Base-by-base conservation (phyloP, 768 basidiomycete genomes). In the Russula vinacea region DNA sequence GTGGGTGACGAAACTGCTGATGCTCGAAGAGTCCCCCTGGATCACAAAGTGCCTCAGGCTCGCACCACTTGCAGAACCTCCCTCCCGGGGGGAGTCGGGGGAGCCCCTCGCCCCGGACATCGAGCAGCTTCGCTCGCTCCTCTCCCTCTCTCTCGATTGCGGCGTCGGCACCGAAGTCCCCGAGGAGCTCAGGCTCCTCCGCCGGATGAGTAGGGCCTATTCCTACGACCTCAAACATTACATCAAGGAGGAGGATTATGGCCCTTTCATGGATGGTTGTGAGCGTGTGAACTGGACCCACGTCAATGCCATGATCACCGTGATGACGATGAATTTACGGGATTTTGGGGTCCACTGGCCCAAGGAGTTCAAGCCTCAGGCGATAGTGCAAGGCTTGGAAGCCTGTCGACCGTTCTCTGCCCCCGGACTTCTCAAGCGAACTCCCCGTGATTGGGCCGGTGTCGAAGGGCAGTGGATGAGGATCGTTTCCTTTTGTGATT, bases 401-500 rank as follows among this genome's bases (percentile, higher is more conserved):
- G 79, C 81, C 6, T 78, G 80, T 11, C 75, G 84, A 10, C 76
- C 81, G n/a, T 80, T 82, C 67, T 85, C 84, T 19, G 83, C 84
- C 11, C 81, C 82, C 14, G 78, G 77, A 19, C 67, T 73, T 57
- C 73, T 70, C 10, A 70, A 73, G 47, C 72, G 72, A 49, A 42
- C 68, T 44, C 68, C 72, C 9, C 67, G 70, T 22, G 88, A 90
- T 71, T 91, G 90, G 90, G 88, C 88, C 22, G 88, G 88, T 13
- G 80, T 90, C 3, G 83, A 86, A 73, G 89, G 89, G 8, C 81
- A 78, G n/a, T 92, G 89, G 89, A 78, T 81, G 67, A 77, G 89
- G 73, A 84, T 85, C 64, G 83, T 90, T 22, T 89, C 83, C 65
- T 90, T 88, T 69, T 85, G 90, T 86, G 89, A 90, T 75, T 89